Conservation (phyloP, 2,329 filamentous ascomycete species). For the Colletotrichum sp. region DNA sequence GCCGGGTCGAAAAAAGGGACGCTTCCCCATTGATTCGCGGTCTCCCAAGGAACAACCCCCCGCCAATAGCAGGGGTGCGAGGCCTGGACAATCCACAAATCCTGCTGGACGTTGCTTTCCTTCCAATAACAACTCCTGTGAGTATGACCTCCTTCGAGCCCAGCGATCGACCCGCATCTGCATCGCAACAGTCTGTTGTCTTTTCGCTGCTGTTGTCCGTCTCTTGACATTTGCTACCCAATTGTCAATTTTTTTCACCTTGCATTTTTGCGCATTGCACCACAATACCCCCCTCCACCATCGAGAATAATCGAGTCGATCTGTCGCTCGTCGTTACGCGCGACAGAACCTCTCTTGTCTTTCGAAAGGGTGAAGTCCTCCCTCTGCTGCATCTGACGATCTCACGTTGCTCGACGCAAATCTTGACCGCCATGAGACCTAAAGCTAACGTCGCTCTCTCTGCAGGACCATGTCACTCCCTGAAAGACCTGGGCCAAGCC, state of each 20-base stretch:
- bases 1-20: conserved; percentile 1
- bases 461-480: conserved; percentile 64
- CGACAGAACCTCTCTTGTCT: conserved; percentile 11
- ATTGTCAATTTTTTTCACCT: neutral
- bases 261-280: neutral
- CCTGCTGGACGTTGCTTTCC: conserved; percentile 7
- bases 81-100: conserved; percentile 21
- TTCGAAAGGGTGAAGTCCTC: conserved; percentile 24
- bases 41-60: conserved; percentile 25
- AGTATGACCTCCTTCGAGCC: conserved; percentile 17
- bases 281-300: neutral
- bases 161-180: neutral
- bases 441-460: conserved; percentile 7
- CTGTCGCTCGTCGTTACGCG: conserved; percentile 3
- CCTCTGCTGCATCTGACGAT: neutral
- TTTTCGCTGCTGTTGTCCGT: conserved; percentile 7
- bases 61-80: conserved; percentile 16
- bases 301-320: neutral
- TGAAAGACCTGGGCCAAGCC: conserved; percentile 67
- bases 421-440: neutral
- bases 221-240: neutral
- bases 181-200: conserved; percentile 4
- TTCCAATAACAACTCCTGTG: conserved; percentile 24
- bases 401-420: neutral
- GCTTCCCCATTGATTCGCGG: conserved; percentile 20